A percentile compares a stretch with the other conserved stretches of the same genome.
Conservation (phyloP, 2,329 filamentous ascomycete genomes). For the Diaporthe sp. region DNA sequence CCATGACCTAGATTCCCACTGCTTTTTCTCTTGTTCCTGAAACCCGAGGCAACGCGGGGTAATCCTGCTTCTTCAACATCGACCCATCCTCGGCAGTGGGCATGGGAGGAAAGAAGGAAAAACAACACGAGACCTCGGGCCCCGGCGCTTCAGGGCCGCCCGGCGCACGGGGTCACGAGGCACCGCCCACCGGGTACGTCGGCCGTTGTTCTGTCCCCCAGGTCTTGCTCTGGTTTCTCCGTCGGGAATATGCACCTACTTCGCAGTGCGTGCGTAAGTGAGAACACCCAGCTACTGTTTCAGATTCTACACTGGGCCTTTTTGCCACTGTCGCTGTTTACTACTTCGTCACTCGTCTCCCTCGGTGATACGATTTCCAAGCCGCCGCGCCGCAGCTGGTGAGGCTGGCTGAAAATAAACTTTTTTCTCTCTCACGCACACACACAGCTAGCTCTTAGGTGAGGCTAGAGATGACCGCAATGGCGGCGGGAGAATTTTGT, state of each 20-base stretch:
- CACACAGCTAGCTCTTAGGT: not conserved
- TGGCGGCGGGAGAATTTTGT: slow-evolving; percentile 19
- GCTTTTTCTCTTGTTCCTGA: slow-evolving; percentile 11
- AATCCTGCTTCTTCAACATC: slow-evolving; percentile 1
- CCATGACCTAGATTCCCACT: slow-evolving; percentile 16
- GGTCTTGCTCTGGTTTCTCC: slow-evolving; percentile 16
- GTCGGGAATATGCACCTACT: not conserved
- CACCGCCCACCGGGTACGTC: slow-evolving; percentile 11
- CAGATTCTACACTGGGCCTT: not conserved
- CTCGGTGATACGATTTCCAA: not conserved
- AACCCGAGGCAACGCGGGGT: slow-evolving; percentile 25
- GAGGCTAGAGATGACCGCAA: not conserved
- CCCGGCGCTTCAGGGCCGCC: slow-evolving; percentile 21
- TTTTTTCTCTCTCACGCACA: not conserved
- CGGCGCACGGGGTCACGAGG: slow-evolving; percentile 3
- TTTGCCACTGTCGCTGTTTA: slow-evolving; percentile 24
- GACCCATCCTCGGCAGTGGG: slow-evolving; percentile 15
- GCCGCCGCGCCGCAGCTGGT: not conserved
- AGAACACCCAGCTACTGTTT: slow-evolving; percentile 6
- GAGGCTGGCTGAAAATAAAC: not conserved
- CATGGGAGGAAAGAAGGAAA: not conserved
- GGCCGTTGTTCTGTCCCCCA: slow-evolving; percentile 23
- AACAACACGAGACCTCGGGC: slow-evolving; percentile 26
- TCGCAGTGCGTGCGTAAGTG: not conserved
- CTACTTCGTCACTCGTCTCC: not conserved